Percentiles rank a stretch among this genome's conserved stretches.
Conservation (phyloP, 208 protist species). For the Acanthamoeba quina region DNA sequence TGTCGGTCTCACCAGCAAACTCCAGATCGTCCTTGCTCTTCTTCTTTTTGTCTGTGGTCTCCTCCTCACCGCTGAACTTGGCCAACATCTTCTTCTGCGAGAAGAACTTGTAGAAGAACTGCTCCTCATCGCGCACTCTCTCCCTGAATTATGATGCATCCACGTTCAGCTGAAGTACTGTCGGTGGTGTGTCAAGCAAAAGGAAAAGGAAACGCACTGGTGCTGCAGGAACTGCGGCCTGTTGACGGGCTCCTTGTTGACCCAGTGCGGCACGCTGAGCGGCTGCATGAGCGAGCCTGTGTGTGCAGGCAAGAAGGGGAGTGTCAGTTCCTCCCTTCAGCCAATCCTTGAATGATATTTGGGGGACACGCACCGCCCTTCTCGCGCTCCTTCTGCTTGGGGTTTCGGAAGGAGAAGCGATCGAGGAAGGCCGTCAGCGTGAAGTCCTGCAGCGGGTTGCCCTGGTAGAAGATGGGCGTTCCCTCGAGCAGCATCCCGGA, state of each 20-base stretch:
- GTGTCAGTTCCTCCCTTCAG: neutral
- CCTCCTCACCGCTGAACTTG: neutral
- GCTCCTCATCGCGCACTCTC: conserved; percentile 64
- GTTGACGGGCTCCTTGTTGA: conserved; percentile 63
- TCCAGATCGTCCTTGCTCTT: neutral
- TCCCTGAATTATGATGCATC: neutral
- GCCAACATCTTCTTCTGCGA: conserved; percentile 48
- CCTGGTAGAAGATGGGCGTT: conserved; percentile 73
- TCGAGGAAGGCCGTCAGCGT: conserved; percentile 77
- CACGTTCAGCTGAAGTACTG: no score
- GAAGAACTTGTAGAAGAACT: conserved; percentile 76
- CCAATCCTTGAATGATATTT: no score
- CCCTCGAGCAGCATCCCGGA: conserved; percentile 19
- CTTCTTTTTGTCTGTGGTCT: conserved; percentile 26
- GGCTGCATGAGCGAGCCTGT: conserved; percentile 75
- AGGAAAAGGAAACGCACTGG: neutral
- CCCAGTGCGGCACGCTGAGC: neutral
- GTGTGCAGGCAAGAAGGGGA: neutral
- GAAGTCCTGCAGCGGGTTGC: conserved; percentile 81
- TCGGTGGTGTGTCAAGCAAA: neutral
- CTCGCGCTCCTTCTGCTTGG: conserved; percentile 4
- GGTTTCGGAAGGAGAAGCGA: conserved; percentile 79
- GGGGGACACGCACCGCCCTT: neutral
- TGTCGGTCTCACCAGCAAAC: neutral
- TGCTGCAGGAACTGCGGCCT: conserved; percentile 29